Conservation (phyloP, 2,329 filamentous ascomycete genomes). For the Corynespora cassiicola region DNA sequence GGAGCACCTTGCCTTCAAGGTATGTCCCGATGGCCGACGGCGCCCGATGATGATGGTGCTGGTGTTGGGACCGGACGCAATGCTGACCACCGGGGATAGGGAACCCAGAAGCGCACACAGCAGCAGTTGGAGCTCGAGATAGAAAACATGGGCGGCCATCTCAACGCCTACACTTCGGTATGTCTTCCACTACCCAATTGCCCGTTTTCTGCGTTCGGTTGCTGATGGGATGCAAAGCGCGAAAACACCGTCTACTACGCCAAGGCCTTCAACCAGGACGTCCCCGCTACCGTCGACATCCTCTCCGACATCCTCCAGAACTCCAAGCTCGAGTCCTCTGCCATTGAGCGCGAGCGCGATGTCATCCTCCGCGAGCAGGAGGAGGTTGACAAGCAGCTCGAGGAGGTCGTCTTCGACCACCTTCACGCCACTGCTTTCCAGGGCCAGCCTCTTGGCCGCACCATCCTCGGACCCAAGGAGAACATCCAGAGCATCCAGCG, state of each 20-base stretch:
- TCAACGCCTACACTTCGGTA: constrained; percentile 99
- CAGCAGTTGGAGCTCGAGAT: constrained; percentile 99
- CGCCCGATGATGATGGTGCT: no score
- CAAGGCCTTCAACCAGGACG: constrained; percentile 98
- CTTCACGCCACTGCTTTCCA: constrained; percentile 98
- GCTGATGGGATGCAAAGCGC: constrained; percentile 64
- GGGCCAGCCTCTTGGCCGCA: constrained; percentile 93
- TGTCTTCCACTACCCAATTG: no score
- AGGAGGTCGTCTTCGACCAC: constrained; percentile 99
- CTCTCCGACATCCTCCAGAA: constrained; percentile 99
- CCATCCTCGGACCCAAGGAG: constrained; percentile 95
- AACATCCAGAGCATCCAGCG: constrained; percentile 97
- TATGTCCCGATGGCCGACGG: constrained; percentile 57
- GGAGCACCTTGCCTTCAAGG: constrained; percentile 99
- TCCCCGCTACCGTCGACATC: constrained; percentile 95
- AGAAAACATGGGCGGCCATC: constrained; percentile 99
- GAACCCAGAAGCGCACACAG: constrained; percentile 91
- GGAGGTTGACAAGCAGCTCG: constrained; percentile 99
- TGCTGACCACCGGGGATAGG: constrained; percentile 60
- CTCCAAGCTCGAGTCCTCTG: constrained; percentile 92
- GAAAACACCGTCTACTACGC: constrained; percentile 99
- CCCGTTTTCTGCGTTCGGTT: constrained; percentile 7
- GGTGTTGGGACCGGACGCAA: constrained; percentile 11
- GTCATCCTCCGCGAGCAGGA: constrained; percentile 98
- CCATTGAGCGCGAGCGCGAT: constrained; percentile 97